phyloP scores from a whole-genome alignment of 805 yeast genomes.

The Schwanniomyces vanrijiae region DNA sequence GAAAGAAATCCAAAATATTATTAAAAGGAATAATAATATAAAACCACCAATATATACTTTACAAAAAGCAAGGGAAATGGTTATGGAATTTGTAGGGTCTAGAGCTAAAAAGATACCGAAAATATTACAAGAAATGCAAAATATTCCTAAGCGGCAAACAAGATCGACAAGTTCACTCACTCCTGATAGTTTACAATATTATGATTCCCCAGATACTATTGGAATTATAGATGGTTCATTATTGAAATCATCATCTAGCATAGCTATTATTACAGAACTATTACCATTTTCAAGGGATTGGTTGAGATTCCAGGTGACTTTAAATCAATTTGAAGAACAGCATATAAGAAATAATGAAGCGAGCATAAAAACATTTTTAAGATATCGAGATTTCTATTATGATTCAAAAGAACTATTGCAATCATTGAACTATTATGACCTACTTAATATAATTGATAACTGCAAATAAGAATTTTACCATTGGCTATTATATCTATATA shows the following conservation, averaged over 20 bases:
- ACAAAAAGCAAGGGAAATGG: slow-evolving; percentile 11
- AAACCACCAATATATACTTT: slow-evolving; percentile 6
- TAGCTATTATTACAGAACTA: slow-evolving; percentile 29
- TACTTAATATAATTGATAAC: neutral
- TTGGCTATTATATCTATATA: neutral
- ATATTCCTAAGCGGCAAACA: slow-evolving; percentile 17
- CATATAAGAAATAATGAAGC: slow-evolving; percentile 9
- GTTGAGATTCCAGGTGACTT: slow-evolving; percentile 29
- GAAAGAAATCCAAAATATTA: slow-evolving; percentile 7
- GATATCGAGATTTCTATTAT: slow-evolving; percentile 37
- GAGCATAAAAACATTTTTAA: slow-evolving; percentile 26
- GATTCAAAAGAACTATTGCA: slow-evolving; percentile 12
- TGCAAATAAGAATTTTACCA: neutral
- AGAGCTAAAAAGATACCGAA: slow-evolving; percentile 35
- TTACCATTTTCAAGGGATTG: slow-evolving; percentile 33
- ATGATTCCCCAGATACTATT: slow-evolving; percentile 13
- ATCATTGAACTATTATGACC: slow-evolving; percentile 4
- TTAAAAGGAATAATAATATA: neutral
- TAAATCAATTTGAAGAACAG: slow-evolving; percentile 22
- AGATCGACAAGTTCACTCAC: slow-evolving; percentile 10
- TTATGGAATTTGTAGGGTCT: slow-evolving; percentile 28
- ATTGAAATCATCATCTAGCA: slow-evolving; percentile 21
- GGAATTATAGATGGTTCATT: slow-evolving; percentile 38
- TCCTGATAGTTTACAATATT: neutral
- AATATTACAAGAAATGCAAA: slow-evolving; percentile 22